phyloP scores from a whole-genome alignment of 768 basidiomycete species.

The Chalciporus chontae region DNA sequence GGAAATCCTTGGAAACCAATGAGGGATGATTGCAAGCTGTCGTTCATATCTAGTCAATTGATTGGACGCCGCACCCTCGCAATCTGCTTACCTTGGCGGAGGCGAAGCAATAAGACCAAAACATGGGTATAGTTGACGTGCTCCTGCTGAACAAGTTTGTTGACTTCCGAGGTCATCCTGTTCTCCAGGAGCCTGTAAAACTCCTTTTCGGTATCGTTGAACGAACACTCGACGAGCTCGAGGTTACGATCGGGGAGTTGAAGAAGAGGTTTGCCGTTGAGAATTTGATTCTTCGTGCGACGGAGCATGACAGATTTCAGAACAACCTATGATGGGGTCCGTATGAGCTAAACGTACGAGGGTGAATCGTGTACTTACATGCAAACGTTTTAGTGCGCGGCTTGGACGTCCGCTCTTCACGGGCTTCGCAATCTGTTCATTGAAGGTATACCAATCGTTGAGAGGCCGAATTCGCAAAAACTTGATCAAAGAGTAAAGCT shows the following conservation, averaged over 20 bases:
- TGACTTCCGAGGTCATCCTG: constrained; percentile 62
- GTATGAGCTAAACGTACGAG: neutral
- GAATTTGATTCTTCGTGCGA: constrained; percentile 66
- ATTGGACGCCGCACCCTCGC: neutral
- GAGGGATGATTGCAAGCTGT: constrained; percentile 89
- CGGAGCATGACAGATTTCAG: constrained; percentile 87
- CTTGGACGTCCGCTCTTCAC: constrained; percentile 63
- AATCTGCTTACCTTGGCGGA: constrained; percentile 73
- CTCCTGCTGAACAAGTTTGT: constrained; percentile 58
- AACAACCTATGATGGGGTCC: constrained; percentile 51
- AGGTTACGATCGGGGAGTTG: constrained; percentile 75
- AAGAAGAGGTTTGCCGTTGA: constrained; percentile 81
- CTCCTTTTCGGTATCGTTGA: constrained; percentile 68
- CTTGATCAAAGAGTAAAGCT: constrained; percentile 84
- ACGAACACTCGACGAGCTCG: constrained; percentile 69
- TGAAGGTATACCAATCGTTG: constrained; percentile 77
- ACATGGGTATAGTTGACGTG: constrained; percentile 66
- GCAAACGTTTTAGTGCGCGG: constrained; percentile 80
- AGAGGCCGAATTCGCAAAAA: constrained; percentile 85
- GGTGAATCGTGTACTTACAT: constrained; percentile 39
- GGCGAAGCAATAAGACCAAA: constrained; percentile 67
- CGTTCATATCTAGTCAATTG: neutral
- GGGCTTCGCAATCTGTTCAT: constrained; percentile 71
- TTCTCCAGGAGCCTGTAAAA: constrained; percentile 77
- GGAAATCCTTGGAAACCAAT: constrained; percentile 75